Evolutionary conservation across 345 rosid species (phyloP).

Genomic region (Gossypium bickii): DNA sequence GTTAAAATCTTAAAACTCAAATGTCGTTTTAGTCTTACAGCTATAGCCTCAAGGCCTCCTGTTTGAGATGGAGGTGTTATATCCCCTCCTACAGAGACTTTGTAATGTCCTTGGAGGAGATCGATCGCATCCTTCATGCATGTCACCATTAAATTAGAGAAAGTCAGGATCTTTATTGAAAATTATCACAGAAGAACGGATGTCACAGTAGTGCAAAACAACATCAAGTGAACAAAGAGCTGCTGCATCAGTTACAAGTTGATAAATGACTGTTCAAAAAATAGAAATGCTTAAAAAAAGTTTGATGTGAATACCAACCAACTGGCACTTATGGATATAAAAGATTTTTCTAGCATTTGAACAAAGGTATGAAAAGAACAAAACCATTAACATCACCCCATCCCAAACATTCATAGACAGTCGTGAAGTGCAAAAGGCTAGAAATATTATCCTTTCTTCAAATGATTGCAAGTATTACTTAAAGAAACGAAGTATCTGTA

Average conservation of each 20-base stretch:
- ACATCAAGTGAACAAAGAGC: neutral
- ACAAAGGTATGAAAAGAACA: neutral
- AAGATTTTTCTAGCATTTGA: neutral
- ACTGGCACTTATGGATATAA: neutral
- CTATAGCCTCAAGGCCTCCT: slow-evolving; percentile 65
- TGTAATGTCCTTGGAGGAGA: slow-evolving; percentile 84
- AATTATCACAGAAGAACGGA: neutral
- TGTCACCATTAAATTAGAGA: slow-evolving; percentile 5
- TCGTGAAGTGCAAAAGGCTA: neutral
- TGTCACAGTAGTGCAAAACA: neutral
- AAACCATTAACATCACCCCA: neutral
- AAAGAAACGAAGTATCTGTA: slow-evolving; percentile 16
- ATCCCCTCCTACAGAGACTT: slow-evolving; percentile 69
- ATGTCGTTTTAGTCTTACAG: slow-evolving; percentile 48
- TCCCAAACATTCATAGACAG: neutral
- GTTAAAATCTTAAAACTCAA: neutral
- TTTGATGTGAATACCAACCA: neutral
- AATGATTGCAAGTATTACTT: slow-evolving; percentile 5
- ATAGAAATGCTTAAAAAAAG: neutral
- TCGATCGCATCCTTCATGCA: slow-evolving; percentile 66
- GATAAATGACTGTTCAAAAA: neutral
- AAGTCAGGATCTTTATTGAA: neutral
- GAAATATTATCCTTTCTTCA: neutral
- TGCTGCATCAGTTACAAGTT: neutral
- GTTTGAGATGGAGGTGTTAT: slow-evolving; percentile 50